Conservation (phyloP, 2,329 filamentous ascomycete species). For the Hortaea werneckii region DNA sequence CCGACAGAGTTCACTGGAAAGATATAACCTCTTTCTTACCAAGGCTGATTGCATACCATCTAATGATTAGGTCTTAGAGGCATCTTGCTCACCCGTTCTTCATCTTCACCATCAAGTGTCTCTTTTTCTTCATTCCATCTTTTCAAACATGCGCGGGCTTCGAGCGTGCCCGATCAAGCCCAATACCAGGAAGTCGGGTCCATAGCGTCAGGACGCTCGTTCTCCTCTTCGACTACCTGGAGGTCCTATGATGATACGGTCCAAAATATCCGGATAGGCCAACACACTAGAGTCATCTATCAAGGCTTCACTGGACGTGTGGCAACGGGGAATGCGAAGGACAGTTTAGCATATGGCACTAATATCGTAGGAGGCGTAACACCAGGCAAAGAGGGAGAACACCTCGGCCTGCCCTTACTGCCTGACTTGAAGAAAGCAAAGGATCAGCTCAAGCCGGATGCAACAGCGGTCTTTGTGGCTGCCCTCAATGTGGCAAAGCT, state of each 20-base stretch:
- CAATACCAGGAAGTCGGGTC: no score
- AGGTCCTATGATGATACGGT: constrained; percentile 52
- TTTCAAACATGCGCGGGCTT: no score
- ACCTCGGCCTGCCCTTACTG: constrained; percentile 62
- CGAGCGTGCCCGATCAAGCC: no score
- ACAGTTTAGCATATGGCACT: constrained; percentile 68
- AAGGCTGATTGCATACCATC: no score
- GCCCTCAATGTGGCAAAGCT: constrained; percentile 60
- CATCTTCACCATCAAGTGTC: no score
- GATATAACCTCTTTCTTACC: not conserved
- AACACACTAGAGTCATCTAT: constrained; percentile 57
- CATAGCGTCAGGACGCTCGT: constrained; percentile 3
- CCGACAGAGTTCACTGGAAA: not conserved
- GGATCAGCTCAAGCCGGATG: constrained; percentile 61
- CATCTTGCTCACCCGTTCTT: no score
- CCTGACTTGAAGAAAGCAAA: constrained; percentile 60
- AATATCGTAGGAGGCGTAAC: constrained; percentile 71
- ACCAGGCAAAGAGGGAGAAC: constrained; percentile 58
- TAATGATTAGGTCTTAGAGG: no score
- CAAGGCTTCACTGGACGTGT: constrained; percentile 60
- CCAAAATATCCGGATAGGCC: constrained; percentile 55
- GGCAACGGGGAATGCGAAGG: constrained; percentile 65
- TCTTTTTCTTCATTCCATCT: no score
- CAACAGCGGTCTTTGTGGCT: constrained; percentile 69
- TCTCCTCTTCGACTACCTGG: constrained; percentile 17